These are phyloP conservation scores for Rozella allomycis DNA, from an alignment of 371 early-diverging fungal genomes.

Conservation along the genomic window DNA sequence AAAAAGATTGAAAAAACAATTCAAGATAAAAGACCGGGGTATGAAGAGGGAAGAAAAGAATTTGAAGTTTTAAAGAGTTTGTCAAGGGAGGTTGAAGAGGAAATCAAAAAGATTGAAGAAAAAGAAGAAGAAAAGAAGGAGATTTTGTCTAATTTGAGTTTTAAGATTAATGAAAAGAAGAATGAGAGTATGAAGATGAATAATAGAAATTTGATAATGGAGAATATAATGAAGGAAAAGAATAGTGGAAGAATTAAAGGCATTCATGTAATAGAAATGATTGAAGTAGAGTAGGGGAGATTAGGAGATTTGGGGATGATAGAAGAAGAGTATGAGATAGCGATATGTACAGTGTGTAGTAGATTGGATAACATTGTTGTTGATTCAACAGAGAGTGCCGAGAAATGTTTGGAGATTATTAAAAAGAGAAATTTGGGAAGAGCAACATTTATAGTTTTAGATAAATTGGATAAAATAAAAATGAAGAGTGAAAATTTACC, in stretches of 20 bases:
- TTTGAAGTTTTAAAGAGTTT: conserved; percentile 1
- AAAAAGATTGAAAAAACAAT: conserved; percentile 9
- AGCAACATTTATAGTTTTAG: conserved; percentile 72
- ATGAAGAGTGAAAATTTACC: conserved; percentile 10
- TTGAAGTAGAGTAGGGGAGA: conserved; percentile 37
- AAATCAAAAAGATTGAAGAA: conserved; percentile 5
- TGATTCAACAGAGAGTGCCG: conserved; percentile 73
- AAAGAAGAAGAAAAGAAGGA: conserved; percentile 1
- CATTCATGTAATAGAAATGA: conserved; percentile 36
- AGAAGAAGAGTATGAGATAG: conserved; percentile 83
- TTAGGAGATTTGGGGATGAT: conserved; percentile 91
- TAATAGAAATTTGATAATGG: not conserved
- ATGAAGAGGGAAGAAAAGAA: conserved; percentile 9
- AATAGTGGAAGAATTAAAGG: conserved; percentile 58
- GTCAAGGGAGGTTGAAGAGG: not conserved
- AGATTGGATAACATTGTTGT: conserved; percentile 84
- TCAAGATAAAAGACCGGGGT: conserved; percentile 10
- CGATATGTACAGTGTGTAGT: conserved; percentile 80
- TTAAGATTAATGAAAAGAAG: not conserved
- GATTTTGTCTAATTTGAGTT: not conserved
- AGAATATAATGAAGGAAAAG: conserved; percentile 49
- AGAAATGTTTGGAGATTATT: conserved; percentile 78
- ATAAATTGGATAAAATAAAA: conserved; percentile 32
- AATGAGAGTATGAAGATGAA: not conserved
- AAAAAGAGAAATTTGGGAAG: conserved; percentile 69